Percentiles rank a stretch among this genome's conserved stretches.
phyloP scores from a whole-genome alignment of 345 rosid species.

The Diplotaxis tenuifolia region DNA sequence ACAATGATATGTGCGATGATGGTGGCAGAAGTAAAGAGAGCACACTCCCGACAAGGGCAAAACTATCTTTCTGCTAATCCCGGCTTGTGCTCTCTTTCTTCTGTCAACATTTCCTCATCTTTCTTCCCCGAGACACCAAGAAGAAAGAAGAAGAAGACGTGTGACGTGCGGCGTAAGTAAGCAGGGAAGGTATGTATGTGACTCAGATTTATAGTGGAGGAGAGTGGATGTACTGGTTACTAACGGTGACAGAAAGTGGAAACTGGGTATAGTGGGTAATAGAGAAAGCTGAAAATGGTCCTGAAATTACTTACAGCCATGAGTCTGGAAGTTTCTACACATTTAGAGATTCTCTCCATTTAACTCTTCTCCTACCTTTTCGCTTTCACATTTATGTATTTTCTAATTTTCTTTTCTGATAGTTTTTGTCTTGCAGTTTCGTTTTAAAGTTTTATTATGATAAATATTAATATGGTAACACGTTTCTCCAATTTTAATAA shows the following conservation, averaged over 20 bases:
- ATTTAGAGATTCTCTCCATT: conserved; percentile 27
- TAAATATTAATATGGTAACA: not conserved
- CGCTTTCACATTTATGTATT: conserved; percentile 30
- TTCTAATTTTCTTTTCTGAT: not conserved
- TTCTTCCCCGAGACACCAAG: conserved; percentile 17
- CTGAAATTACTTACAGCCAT: conserved; percentile 4
- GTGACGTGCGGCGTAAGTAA: conserved; percentile 39
- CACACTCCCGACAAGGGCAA: conserved; percentile 79
- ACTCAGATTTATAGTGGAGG: conserved; percentile 7
- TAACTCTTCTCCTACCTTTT: conserved; percentile 18
- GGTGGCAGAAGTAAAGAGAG: conserved; percentile 89
- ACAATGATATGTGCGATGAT: conserved; percentile 16
- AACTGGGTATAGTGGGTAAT: conserved; percentile 14
- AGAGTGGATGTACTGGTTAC: conserved; percentile 9
- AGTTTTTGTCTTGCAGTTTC: not conserved
- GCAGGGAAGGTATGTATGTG: conserved; percentile 20
- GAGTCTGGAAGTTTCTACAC: conserved; percentile 36
- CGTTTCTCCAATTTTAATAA: not conserved
- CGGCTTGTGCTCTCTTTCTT: conserved; percentile 95
- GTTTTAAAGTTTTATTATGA: not conserved
- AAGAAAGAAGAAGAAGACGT: conserved; percentile 15
- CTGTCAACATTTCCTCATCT: conserved; percentile 64
- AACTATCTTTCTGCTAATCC: conserved; percentile 47
- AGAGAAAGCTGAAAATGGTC: conserved; percentile 28
- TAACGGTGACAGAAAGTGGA: conserved; percentile 19